Percentiles rank a stretch among this genome's conserved stretches.
phyloP scores from a whole-genome alignment of 73 alveolate genomes.

The Symbiodinium natans region DNA sequence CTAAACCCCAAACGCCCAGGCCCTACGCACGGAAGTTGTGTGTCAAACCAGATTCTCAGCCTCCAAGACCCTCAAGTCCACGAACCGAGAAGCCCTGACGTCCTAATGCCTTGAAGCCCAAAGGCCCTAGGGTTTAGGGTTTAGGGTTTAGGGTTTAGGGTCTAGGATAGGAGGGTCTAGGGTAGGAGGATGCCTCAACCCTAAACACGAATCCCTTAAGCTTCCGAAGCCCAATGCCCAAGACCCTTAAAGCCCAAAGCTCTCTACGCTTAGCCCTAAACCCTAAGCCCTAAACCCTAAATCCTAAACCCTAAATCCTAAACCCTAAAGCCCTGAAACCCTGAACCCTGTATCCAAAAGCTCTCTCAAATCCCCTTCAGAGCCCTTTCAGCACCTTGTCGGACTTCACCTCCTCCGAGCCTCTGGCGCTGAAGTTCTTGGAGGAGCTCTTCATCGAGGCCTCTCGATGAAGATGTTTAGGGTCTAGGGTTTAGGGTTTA shows the following conservation, averaged over 20 bases:
- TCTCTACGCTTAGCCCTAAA: no score
- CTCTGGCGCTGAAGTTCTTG: slow-evolving; percentile 60
- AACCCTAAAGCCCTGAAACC: not conserved
- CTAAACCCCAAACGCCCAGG: no score
- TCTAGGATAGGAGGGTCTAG: not conserved
- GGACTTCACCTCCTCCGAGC: slow-evolving; percentile 70
- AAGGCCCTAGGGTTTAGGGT: not conserved
- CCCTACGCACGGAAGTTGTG: no score
- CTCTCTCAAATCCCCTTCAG: not conserved
- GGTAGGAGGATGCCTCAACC: not conserved
- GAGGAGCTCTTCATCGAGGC: slow-evolving; percentile 81
- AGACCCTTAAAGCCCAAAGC: no score
- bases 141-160: not conserved
- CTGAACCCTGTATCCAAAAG: not conserved
- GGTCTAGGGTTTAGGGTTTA: not conserved
- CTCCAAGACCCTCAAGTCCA: no score
- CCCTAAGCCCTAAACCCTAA: no score
- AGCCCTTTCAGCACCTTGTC: not conserved
- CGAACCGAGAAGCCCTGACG: no score
- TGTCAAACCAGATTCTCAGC: no score
- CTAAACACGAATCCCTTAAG: not conserved
- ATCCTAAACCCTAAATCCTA: no score
- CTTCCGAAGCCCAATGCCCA: no score
- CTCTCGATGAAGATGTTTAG: not conserved
- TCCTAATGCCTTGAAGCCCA: not conserved